Evolutionary conservation across 805 yeast species (phyloP).

Genomic region (Clavispora santaluciae): DNA sequence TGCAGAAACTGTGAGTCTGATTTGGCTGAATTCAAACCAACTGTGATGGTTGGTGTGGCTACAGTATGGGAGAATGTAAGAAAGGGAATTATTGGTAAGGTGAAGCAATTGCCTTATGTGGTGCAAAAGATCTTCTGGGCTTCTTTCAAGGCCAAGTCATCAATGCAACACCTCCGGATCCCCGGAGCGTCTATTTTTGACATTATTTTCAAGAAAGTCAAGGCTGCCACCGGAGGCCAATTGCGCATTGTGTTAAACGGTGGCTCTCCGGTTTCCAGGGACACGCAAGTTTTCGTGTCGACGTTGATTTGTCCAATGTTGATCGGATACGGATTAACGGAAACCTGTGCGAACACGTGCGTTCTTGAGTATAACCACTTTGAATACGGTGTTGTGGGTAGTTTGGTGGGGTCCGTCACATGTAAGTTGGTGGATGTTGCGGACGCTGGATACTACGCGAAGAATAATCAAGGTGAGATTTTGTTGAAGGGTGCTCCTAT

Average conservation of each 20-base stretch:
- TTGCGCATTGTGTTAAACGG: slow-evolving; percentile 75
- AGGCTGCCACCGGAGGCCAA: slow-evolving; percentile 92
- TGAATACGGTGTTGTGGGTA: slow-evolving; percentile 77
- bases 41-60: slow-evolving; percentile 96
- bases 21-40: slow-evolving; percentile 79
- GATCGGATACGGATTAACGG: slow-evolving; percentile 95
- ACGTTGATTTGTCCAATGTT: slow-evolving; percentile 80
- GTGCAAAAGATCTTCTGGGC: slow-evolving; percentile 86
- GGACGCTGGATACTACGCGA: slow-evolving; percentile 87
- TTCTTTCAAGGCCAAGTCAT: slow-evolving; percentile 70
- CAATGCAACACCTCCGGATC: slow-evolving; percentile 57
- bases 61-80: slow-evolving; percentile 97
- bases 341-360: slow-evolving; percentile 86
- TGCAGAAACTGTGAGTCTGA: slow-evolving; percentile 86
- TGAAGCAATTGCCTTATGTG: slow-evolving; percentile 57
- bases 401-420: slow-evolving; percentile 75
- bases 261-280: slow-evolving; percentile 82
- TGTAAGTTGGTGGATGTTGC: slow-evolving; percentile 86
- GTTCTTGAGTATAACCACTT: slow-evolving; percentile 60
- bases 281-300: slow-evolving; percentile 77
- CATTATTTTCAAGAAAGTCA: slow-evolving; percentile 79
- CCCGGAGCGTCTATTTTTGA: slow-evolving; percentile 76
- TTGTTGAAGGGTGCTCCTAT: slow-evolving; percentile 73
- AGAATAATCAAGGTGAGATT: slow-evolving; percentile 90
- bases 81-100: slow-evolving; percentile 82